A percentile compares a stretch with the other conserved stretches of the same genome.
Conservation (phyloP, 1,284 basidiomycete genomes). For the Entoloma clypeatum region DNA sequence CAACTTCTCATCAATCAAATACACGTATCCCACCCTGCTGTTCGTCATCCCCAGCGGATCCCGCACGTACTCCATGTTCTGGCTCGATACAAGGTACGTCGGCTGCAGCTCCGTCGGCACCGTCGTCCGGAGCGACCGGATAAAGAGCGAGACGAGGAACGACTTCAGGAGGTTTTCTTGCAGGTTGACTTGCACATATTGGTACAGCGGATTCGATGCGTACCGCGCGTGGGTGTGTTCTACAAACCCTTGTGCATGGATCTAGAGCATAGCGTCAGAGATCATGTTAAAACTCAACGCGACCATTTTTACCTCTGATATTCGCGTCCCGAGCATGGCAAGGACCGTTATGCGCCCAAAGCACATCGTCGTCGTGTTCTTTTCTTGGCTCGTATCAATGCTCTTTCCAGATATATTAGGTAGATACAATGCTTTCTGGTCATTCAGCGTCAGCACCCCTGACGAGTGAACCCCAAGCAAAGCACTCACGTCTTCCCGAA, state of each 20-base stretch:
- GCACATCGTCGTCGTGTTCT: slow-evolving; percentile 79
- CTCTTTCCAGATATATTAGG: slow-evolving; percentile 83
- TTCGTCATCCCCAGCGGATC: slow-evolving; percentile 86
- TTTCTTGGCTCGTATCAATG: slow-evolving; percentile 49
- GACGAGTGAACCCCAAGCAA: too few relatives aligned
- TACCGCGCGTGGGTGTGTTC: slow-evolving; percentile 61
- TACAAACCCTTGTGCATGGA: slow-evolving; percentile 79
- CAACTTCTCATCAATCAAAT: slow-evolving; percentile 80
- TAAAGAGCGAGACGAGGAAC: slow-evolving; percentile 82
- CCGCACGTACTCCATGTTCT: slow-evolving; percentile 79
- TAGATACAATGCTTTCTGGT: slow-evolving; percentile 85
- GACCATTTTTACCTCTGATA: slow-evolving; percentile 69
- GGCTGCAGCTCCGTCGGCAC: slow-evolving; percentile 66
- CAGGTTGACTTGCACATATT: slow-evolving; percentile 76
- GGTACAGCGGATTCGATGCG: slow-evolving; percentile 64
- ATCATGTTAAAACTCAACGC: slow-evolving; percentile 2
- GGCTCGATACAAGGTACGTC: slow-evolving; percentile 78
- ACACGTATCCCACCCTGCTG: slow-evolving; percentile 91
- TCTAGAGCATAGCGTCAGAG: slow-evolving; percentile 38
- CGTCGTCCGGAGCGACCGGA: slow-evolving; percentile 64
- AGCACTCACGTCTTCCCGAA: not conserved
- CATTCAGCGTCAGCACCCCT: slow-evolving; percentile 4
- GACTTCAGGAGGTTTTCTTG: slow-evolving; percentile 92
- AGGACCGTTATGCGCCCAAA: slow-evolving; percentile 77
- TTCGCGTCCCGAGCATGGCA: slow-evolving; percentile 75